Conservation (phyloP, 1,284 basidiomycete species). For the Cryptococcus neoformans region DNA sequence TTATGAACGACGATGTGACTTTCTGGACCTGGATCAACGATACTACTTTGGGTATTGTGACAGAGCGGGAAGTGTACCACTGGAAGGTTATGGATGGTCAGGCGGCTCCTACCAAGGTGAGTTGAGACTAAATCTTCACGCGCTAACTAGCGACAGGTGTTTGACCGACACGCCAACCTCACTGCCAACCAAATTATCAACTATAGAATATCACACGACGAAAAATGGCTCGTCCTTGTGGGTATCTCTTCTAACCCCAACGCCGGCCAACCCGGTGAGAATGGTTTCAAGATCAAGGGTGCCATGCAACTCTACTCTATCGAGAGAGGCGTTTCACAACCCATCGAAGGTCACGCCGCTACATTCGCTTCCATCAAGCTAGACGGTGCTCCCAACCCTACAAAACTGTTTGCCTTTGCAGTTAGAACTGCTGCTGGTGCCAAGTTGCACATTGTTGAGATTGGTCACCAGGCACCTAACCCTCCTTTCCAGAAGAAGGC, state of each 20-base stretch:
- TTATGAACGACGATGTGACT: slow-evolving; percentile 89
- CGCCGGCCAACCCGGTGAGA: slow-evolving; percentile 62
- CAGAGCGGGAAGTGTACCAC: slow-evolving; percentile 89
- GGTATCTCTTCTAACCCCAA: slow-evolving; percentile 94
- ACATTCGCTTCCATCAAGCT: slow-evolving; percentile 90
- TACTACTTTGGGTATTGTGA: slow-evolving; percentile 90
- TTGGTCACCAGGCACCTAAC: slow-evolving; percentile 93
- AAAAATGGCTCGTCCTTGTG: slow-evolving; percentile 96
- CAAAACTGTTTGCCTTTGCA: slow-evolving; percentile 94
- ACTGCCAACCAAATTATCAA: slow-evolving; percentile 97
- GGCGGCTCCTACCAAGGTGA: slow-evolving; percentile 42
- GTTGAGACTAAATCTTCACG: background rate
- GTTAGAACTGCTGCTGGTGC: slow-evolving; percentile 94
- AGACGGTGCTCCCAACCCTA: slow-evolving; percentile 76
- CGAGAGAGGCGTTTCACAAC: slow-evolving; percentile 87
- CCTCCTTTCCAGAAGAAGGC: slow-evolving; percentile 97
- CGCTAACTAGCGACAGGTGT: slow-evolving; percentile 73
- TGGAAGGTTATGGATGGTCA: slow-evolving; percentile 64
- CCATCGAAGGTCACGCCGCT: slow-evolving; percentile 98
- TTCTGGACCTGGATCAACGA: slow-evolving; percentile 99
- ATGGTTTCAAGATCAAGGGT: slow-evolving; percentile 96
- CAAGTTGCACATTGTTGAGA: slow-evolving; percentile 99
- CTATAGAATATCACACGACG: slow-evolving; percentile 87
- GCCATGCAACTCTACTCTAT: slow-evolving; percentile 87
- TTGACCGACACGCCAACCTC: slow-evolving; percentile 95